Base-by-base conservation (phyloP, 371 early-diverging fungal species). In the Apophysomyces elegans region DNA sequence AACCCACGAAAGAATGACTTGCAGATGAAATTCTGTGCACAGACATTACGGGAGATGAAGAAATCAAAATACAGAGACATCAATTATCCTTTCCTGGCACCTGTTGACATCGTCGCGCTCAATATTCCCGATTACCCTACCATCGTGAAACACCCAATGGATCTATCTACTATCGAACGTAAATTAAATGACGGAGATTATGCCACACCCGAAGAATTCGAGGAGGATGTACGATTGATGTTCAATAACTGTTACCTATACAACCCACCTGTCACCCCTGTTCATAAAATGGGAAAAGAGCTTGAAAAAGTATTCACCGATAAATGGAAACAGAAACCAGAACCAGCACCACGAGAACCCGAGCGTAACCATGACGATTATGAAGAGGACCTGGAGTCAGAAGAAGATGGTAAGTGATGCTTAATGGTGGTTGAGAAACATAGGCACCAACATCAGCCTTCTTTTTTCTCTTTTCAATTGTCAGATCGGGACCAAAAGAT, bases 101-200 rank as follows among this genome's bases (percentile, higher is more conserved):
- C 99, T 4, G 99, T 99, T 21, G 99, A 99, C 76, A 91, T 90
- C 26, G 87, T 93, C 12, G 88, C 88, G 4, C 78, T 99, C 37
- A 88, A 89, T 62, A 95, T 99, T 62, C 99, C 99, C 12, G 92
- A 90, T 65, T 99, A 99, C 80, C 88, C 87, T 37, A 85, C 86
- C 5, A 89, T 99, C 39, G 91, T 99, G 73, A 98, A 94, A 70
- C 72, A 94, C 59, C 99, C 99, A 1, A 99, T 99, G 99, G 99
- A 99, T 75, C 63, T 98, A n/a, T 84, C 90, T 9, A 99, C 99
- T 0, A 91, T 99, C 37, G 85, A 87, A 69, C 81, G 84, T 56
- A 96, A 95, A 75, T 77, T 99, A 11, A 93, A 93, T 47, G 65
- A 72, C 8, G 89, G 87, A 5, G 80, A 84, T 18, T 99, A 99